Evolutionary conservation across 306 rosid species (phyloP).

Genomic region (Rosa lucieae): DNA sequence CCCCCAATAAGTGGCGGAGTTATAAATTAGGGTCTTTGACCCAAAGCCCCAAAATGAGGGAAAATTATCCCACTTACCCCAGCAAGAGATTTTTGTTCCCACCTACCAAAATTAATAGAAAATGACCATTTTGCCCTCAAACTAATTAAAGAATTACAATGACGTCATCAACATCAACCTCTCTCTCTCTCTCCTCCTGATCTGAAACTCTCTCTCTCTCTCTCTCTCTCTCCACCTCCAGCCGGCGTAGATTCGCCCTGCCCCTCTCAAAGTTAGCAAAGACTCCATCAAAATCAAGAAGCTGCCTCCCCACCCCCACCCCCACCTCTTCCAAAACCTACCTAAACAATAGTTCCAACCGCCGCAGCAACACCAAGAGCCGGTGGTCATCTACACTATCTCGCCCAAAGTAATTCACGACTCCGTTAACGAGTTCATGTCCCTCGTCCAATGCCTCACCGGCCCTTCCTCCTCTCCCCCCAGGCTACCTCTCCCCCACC

Average conservation of each 20-base stretch:
- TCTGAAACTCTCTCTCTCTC: no score
- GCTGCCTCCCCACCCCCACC: slow-evolving; percentile 48
- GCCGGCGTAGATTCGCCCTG: slow-evolving; percentile 40
- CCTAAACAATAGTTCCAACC: not conserved
- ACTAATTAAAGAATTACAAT: no score
- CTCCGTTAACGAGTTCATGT: slow-evolving; percentile 66
- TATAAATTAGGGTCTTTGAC: no score
- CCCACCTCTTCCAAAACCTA: slow-evolving; percentile 36
- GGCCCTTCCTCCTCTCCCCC: slow-evolving; percentile 52
- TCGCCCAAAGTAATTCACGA: slow-evolving; percentile 81
- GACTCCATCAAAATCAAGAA: slow-evolving; percentile 74
- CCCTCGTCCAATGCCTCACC: slow-evolving; percentile 88
- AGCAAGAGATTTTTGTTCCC: no score
- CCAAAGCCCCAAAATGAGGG: no score
- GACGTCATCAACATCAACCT: no score
- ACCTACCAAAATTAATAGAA: no score
- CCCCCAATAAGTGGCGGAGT: no score
- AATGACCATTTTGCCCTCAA: no score
- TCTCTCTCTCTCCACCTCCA: no score
- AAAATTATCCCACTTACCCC: no score
- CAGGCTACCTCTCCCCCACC: slow-evolving; percentile 82
- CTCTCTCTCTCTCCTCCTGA: no score
- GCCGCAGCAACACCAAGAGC: slow-evolving; percentile 38
- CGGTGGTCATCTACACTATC: slow-evolving; percentile 75
- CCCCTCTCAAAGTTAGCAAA: slow-evolving; percentile 70